phyloP scores from a whole-genome alignment of 768 basidiomycete genomes.

The Russula griseocarnosa region DNA sequence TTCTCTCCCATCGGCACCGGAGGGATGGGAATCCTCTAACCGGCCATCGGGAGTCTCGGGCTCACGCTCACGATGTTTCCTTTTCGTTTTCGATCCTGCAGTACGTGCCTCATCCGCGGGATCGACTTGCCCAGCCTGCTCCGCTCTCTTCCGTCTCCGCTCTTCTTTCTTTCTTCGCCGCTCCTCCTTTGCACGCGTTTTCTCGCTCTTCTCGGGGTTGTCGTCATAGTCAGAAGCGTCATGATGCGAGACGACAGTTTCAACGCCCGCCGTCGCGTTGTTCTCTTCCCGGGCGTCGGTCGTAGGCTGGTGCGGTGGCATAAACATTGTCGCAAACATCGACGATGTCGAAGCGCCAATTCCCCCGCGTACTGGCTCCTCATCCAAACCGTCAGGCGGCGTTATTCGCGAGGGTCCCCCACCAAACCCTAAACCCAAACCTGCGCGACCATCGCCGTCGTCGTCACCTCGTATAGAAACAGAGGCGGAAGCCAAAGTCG shows the following conservation, averaged over 20 bases:
- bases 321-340: conserved; percentile 32
- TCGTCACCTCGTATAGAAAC: conserved; percentile 17
- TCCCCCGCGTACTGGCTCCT: conserved; percentile 26
- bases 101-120: too few relatives aligned
- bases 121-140: too few relatives aligned
- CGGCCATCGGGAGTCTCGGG: conserved; percentile 25
- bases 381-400: conserved; percentile 8
- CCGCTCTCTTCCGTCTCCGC: conserved; percentile 33
- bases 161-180: conserved; percentile 35
- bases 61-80: conserved; percentile 36
- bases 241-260: not conserved
- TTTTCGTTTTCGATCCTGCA: conserved; percentile 30
- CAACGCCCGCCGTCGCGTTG: conserved; percentile 10
- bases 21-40: not conserved
- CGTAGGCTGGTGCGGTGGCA: conserved; percentile 20
- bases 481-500: conserved; percentile 10
- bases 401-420: conserved; percentile 14
- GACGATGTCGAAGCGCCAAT: conserved; percentile 24
- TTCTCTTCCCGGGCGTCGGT: conserved; percentile 9
- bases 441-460: conserved; percentile 30
- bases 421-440: conserved; percentile 29
- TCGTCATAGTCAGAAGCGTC: conserved; percentile 23
- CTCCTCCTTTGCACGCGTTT: conserved; percentile 27
- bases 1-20: not conserved
- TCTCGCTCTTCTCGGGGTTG: conserved; percentile 29